Conservation (phyloP, 768 basidiomycete species). For the Russula compacta region DNA sequence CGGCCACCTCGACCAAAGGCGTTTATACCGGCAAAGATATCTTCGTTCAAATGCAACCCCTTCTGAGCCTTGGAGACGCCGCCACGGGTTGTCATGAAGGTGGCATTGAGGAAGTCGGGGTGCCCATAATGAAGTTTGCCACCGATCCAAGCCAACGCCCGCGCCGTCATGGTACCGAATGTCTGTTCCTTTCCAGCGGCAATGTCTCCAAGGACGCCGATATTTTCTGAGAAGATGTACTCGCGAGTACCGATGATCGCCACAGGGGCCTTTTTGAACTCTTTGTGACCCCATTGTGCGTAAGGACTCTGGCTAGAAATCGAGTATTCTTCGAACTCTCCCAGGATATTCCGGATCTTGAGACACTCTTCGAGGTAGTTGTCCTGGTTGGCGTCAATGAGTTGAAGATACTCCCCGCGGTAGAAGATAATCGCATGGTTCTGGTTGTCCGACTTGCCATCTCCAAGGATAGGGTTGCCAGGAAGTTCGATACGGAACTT, state of each 20-base stretch:
- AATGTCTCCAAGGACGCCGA: conserved; percentile 97
- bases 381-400: conserved; percentile 99
- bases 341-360: conserved; percentile 96
- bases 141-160: conserved; percentile 92
- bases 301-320: conserved; percentile 92
- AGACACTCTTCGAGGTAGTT: conserved; percentile 99
- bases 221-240: conserved; percentile 99
- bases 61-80: conserved; percentile 99
- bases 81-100: conserved; percentile 97
- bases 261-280: conserved; percentile 83
- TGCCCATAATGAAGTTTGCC: conserved; percentile 99
- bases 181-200: conserved; percentile 99
- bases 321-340: conserved; percentile 93
- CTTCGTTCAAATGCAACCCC: conserved; percentile 95
- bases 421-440: conserved; percentile 99
- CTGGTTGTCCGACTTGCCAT: conserved; percentile 99
- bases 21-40: conserved; percentile 99
- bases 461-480: conserved; percentile 97
- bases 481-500: conserved; percentile 98
- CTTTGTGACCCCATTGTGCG: conserved; percentile 91
- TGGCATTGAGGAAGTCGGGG: conserved; percentile 97
- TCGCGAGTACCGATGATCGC: conserved; percentile 98
- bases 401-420: conserved; percentile 96
- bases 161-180: conserved; percentile 96
- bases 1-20: conserved; percentile 96